phyloP scores from a whole-genome alignment of 2,329 filamentous ascomycete species.

The Apiospora marii region DNA sequence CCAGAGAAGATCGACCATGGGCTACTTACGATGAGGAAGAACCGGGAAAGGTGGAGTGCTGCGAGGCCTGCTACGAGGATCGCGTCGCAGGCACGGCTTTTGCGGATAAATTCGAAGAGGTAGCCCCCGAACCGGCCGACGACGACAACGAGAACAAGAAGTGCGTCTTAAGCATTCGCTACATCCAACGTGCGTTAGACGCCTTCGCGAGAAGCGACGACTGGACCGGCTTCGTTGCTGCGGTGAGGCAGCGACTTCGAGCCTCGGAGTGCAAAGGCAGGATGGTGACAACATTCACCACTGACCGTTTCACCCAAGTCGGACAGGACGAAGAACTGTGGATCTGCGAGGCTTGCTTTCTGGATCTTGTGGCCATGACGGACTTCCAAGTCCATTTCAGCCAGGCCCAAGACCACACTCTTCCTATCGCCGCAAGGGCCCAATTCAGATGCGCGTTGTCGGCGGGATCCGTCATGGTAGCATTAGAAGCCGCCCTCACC shows the following conservation, averaged over 20 bases:
- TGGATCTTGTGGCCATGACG: slow-evolving; percentile 20
- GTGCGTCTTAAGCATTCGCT: neutral
- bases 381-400: neutral
- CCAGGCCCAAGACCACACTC: neutral
- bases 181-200: neutral
- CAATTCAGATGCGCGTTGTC: slow-evolving; percentile 5
- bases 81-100: slow-evolving; percentile 14
- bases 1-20: neutral
- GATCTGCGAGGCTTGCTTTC: slow-evolving; percentile 25
- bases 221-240: neutral
- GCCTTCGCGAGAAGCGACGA: neutral
- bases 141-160: neutral
- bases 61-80: slow-evolving; percentile 26
- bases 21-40: neutral
- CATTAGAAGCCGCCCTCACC: neutral
- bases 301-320: neutral
- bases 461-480: slow-evolving; percentile 4
- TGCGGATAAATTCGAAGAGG: slow-evolving; percentile 13
- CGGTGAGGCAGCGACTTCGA: neutral
- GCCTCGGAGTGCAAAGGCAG: slow-evolving; percentile 3
- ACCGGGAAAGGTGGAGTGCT: neutral
- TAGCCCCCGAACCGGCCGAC: neutral
- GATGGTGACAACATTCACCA: neutral
- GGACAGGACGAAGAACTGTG: neutral
- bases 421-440: neutral